These are phyloP conservation scores for Phytophthora tentaculata DNA, from an alignment of 352 stramenopile genomes.

Conservation along the genomic window DNA sequence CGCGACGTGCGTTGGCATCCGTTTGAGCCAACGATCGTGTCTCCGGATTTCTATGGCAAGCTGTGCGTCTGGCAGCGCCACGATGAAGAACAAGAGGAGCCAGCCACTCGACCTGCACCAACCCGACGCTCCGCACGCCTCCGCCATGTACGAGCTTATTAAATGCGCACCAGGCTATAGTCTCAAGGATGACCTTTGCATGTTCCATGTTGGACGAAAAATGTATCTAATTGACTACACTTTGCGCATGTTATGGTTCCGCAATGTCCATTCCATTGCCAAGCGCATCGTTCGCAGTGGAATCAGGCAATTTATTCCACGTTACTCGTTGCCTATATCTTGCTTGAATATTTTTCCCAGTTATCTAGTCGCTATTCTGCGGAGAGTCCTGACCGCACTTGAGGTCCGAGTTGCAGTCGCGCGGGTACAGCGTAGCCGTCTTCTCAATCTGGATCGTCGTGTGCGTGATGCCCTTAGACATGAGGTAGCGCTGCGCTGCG, in stretches of 20 bases:
- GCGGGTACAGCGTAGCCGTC: constrained; percentile 69
- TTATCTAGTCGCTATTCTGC: constrained; percentile 41
- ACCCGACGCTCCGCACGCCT: constrained; percentile 3
- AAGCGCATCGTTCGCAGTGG: too few relatives aligned
- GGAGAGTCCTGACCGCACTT: constrained; percentile 85
- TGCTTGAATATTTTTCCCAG: constrained; percentile 6
- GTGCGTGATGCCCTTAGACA: constrained; percentile 85
- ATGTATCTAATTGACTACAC: constrained; percentile 28
- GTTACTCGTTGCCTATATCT: not conserved
- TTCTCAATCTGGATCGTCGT: constrained; percentile 91
- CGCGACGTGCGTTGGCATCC: constrained; percentile 87
- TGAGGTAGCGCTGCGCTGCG: constrained; percentile 74
- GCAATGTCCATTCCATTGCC: too few relatives aligned
- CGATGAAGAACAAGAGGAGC: constrained; percentile 28
- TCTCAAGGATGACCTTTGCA: not conserved
- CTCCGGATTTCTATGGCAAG: constrained; percentile 87
- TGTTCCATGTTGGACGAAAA: not conserved
- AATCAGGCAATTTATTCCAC: too few relatives aligned
- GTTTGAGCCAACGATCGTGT: constrained; percentile 83
- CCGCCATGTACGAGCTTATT: constrained; percentile 3
- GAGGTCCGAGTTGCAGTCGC: constrained; percentile 67
- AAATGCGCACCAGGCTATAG: not conserved
- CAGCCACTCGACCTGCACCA: not conserved
- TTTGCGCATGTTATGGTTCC: not conserved
- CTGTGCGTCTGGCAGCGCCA: constrained; percentile 83